Base-by-base conservation (phyloP, 2,329 filamentous ascomycete species). In the Dactylellina parvicollis region DNA sequence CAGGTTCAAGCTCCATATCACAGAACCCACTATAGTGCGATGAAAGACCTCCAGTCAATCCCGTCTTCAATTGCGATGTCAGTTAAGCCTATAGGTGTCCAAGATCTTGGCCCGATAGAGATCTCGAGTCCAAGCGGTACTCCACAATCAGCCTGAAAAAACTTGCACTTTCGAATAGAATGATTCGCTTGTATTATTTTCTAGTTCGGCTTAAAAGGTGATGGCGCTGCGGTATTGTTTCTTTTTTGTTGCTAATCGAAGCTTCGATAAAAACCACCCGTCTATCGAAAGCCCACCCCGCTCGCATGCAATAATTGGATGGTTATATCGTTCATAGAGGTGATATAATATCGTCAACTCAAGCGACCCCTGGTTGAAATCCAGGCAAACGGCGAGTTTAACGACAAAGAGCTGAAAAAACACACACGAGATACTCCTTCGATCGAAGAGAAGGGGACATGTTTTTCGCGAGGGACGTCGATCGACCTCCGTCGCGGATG, bases 21-120 rank as follows among this genome's bases (percentile, higher is more conserved):
- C 34, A 8, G 55, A 20, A 34, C 46, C 34, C 22, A 16, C 18
- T 61, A 61, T 49, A 16, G 32, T n/a, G n/a, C n/a, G 54, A 30
- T 46, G 42, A 24, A 62, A 52, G 5, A 67, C 16, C 2, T 30
- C 52, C 55, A 30, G 8, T 28, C 40, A 26, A 69, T 61, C 56
- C 49, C 52, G 52, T 47, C 34, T 44, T 28, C 24, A 30, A 20
- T n/a, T 59, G 20, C 32, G 18, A 54, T 22, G 24, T 47, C 36
- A 34, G 52, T 44, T 34, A 40, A 47, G 26, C 18, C 30, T 52
- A 24, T 18, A 42, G 22, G 50, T 50, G 47, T 40, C 34, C 42
- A 54, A 72, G 67, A 72, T 72, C 67, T 72, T 65, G 59, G 67
- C 67, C 60, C 59, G 59, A 72, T 55, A 72, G 55, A 62, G 59